phyloP scores from a whole-genome alignment of 2,329 filamentous ascomycete genomes.

The Diaporthe eres region DNA sequence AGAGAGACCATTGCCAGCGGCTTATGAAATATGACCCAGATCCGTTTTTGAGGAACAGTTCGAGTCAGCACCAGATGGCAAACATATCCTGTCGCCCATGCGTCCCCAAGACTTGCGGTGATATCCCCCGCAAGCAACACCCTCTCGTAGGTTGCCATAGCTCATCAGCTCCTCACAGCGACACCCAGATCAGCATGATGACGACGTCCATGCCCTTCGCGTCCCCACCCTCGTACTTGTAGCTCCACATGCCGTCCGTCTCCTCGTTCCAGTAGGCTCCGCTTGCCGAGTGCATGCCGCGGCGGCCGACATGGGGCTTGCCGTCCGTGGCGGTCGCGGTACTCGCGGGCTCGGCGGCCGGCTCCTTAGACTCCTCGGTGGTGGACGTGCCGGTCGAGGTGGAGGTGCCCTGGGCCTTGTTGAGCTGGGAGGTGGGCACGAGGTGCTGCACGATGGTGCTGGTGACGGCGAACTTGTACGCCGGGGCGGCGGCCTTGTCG shows the following conservation, averaged over 20 bases:
- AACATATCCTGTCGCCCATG: background rate
- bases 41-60: background rate
- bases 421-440: constrained; percentile 75
- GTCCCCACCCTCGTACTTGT: constrained; percentile 83
- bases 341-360: constrained; percentile 55
- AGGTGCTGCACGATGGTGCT: constrained; percentile 98
- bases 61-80: constrained; percentile 2
- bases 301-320: constrained; percentile 82
- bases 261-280: constrained; percentile 93
- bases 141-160: background rate
- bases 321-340: constrained; percentile 69
- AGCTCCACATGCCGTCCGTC: constrained; percentile 91
- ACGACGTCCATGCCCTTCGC: constrained; percentile 78
- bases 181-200: constrained; percentile 84
- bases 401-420: constrained; percentile 70
- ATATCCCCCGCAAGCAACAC: background rate
- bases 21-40: background rate
- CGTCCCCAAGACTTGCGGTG: background rate
- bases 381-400: constrained; percentile 64
- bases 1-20: background rate
- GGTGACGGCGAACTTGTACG: constrained; percentile 96
- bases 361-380: constrained; percentile 68
- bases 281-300: constrained; percentile 91
- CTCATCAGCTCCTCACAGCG: constrained; percentile 61
- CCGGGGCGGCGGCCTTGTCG: constrained; percentile 68